These are phyloP conservation scores for Triglochin maritima DNA, from an alignment of 106 monocot genomes.

Conservation along the genomic window DNA sequence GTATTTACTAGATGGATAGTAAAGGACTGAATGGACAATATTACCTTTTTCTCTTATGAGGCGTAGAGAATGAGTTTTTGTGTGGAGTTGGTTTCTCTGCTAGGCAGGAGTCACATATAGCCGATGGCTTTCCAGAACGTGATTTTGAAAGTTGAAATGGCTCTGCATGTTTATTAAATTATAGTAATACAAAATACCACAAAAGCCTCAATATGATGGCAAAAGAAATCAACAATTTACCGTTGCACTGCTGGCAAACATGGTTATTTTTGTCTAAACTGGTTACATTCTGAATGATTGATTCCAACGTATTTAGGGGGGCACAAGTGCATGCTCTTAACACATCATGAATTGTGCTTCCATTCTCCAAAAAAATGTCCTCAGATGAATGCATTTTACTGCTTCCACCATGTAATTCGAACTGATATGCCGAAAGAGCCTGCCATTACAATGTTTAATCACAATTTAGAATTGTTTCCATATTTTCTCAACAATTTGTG, in stretches of 20 bases:
- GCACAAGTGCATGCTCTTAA: constrained; percentile 51
- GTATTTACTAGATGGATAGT: constrained; percentile 17
- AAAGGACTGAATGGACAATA: background rate
- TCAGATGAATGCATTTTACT: constrained; percentile 86
- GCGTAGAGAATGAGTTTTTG: constrained; percentile 1
- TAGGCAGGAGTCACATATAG: constrained; percentile 15
- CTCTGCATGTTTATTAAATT: constrained; percentile 5
- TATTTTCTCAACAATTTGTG: too few species aligned
- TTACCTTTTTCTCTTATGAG: constrained; percentile 1
- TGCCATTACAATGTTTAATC: constrained; percentile 18
- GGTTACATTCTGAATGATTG: constrained; percentile 50
- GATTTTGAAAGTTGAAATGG: constrained; percentile 2
- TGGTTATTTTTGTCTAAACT: constrained; percentile 7
- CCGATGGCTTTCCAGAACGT: constrained; percentile 5
- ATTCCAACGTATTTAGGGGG: constrained; percentile 59
- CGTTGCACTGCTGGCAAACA: constrained; percentile 3
- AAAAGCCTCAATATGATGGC: background rate
- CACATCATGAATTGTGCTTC: constrained; percentile 64
- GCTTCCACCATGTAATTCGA: constrained; percentile 89
- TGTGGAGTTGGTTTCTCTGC: constrained; percentile 9
- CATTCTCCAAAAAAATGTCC: constrained; percentile 76
- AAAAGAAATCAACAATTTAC: background rate
- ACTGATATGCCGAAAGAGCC: constrained; percentile 69
- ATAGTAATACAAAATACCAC: background rate
- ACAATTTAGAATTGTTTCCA: too few species aligned